These are phyloP conservation scores for Carnegiea gigantea DNA, from an alignment of 179 eudicot genomes.

Conservation along the genomic window DNA sequence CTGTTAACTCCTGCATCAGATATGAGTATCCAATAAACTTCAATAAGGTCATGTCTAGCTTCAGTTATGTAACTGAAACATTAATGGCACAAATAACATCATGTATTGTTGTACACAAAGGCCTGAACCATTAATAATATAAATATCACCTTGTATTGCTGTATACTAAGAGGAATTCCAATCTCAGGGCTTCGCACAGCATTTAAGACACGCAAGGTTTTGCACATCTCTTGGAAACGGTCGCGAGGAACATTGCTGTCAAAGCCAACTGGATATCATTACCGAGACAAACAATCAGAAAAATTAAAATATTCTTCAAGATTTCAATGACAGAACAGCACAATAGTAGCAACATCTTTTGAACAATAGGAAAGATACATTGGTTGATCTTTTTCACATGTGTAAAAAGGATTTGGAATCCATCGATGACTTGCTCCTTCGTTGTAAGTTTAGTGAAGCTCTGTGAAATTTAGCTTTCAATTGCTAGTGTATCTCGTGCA, in stretches of 20 bases:
- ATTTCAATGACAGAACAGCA: slow-evolving; percentile 5
- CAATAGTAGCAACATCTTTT: background rate
- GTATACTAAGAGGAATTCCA: slow-evolving; percentile 93
- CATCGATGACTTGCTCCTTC: background rate
- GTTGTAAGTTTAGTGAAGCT: background rate
- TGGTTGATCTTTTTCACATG: background rate
- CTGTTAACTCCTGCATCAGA: slow-evolving; percentile 71
- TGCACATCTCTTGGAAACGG: slow-evolving; percentile 89
- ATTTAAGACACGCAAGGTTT: slow-evolving; percentile 87
- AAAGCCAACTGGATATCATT: slow-evolving; percentile 96
- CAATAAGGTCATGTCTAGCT: slow-evolving; percentile 7
- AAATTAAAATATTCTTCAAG: slow-evolving; percentile 23
- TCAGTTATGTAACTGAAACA: background rate
- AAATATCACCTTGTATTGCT: slow-evolving; percentile 76
- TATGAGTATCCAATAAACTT: background rate
- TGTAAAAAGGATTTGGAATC: background rate
- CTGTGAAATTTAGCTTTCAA: background rate
- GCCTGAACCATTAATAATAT: background rate
- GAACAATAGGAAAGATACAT: background rate
- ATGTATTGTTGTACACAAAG: background rate
- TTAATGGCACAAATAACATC: background rate
- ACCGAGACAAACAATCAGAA: slow-evolving; percentile 62
- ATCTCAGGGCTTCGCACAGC: slow-evolving; percentile 81
- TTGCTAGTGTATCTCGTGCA: background rate
- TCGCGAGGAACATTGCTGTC: slow-evolving; percentile 98